Evolutionary conservation across 78 protist genomes (phyloP).

Genomic region (Fonticula alba): DNA sequence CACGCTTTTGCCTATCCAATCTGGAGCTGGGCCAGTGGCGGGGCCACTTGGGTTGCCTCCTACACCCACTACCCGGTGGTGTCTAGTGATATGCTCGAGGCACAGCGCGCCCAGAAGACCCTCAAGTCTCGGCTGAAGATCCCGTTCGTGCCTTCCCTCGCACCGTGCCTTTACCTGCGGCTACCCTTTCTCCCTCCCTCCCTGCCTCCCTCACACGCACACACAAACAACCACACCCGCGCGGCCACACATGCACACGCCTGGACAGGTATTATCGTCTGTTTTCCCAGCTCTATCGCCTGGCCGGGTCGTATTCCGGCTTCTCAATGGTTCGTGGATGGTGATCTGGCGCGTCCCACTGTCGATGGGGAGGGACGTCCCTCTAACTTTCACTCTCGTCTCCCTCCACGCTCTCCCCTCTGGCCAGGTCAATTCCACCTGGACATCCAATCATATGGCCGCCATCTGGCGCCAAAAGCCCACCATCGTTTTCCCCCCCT

Average conservation of each 20-base stretch:
- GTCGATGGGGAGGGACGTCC: not conserved
- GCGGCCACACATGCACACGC: not conserved
- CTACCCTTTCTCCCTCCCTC: not conserved
- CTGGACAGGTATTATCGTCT: slow-evolving; percentile 52
- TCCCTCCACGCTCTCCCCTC: not conserved
- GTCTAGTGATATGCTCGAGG: slow-evolving; percentile 37
- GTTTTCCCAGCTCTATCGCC: slow-evolving; percentile 33
- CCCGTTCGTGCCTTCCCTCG: not conserved
- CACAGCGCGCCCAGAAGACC: too few relatives aligned
- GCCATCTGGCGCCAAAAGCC: slow-evolving; percentile 15
- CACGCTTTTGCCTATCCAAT: slow-evolving; percentile 41
- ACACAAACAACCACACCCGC: not conserved
- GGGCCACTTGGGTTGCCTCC: slow-evolving; percentile 18
- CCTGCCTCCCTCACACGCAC: too few relatives aligned
- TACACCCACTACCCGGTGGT: slow-evolving; percentile 80
- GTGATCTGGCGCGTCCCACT: not conserved
- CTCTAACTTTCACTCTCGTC: not conserved
- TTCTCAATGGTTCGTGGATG: slow-evolving; percentile 9
- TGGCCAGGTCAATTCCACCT: slow-evolving; percentile 37
- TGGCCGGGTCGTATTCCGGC: slow-evolving; percentile 12
- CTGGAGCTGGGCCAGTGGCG: slow-evolving; percentile 7
- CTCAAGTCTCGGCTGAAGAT: not conserved
- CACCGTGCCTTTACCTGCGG: not conserved
- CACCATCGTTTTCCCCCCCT: slow-evolving; percentile 62
- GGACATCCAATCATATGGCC: slow-evolving; percentile 57